Evolutionary conservation across 2,329 filamentous ascomycete species (phyloP), one percentile per base, ranked within the genome.

Genomic region (Colletotrichum lentis): DNA sequence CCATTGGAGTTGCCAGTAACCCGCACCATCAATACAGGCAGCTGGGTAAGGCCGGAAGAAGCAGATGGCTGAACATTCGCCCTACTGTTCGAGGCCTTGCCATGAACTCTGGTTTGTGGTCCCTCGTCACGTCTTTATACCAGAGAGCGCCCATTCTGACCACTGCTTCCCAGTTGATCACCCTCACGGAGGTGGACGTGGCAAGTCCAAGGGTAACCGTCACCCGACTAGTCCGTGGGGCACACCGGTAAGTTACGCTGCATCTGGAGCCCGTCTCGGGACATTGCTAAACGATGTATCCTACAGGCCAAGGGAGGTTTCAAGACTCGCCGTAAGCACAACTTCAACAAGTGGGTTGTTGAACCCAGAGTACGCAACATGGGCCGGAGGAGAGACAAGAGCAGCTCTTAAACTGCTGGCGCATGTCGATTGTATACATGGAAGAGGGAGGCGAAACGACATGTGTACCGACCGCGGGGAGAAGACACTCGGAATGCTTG

Each of bases 191-290:
- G 96, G 96, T 91, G 96, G 96, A 81, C 89, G 96, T 86, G 96
- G 96, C 84, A 99, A 99, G 84, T 97, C 94, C 66, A 99, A 99
- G 92, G 94, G 96, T 88, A 97, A 97, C 78, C 89, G 94, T 70
- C 86, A 97, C 77, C 96, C 96, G 41, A 93, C 96, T 74, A 97
- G 93, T 82, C 96, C 96, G 67, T 99, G 96, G 96, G 96, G 96
- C 78, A 91, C 89, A 77, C 95, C 93, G 77, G 94, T 96, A 91
- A 83, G 93, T 88, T 72, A 46, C 70, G 35, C 50, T 43, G 47
- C 20, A 12, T 12, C 11, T 14, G 39, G n/a, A 5, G 7, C n/a
- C n/a, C 27, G 50, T 16, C 43, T 61, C 39, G 16, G 41, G 11
- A 31, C 31, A 31, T 20, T 46, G 69, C 77, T 82, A 69, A 82